Evolutionary conservation across 306 rosid species (phyloP), one percentile per base, ranked within the genome.

Genomic region (Alnus glutinosa): DNA sequence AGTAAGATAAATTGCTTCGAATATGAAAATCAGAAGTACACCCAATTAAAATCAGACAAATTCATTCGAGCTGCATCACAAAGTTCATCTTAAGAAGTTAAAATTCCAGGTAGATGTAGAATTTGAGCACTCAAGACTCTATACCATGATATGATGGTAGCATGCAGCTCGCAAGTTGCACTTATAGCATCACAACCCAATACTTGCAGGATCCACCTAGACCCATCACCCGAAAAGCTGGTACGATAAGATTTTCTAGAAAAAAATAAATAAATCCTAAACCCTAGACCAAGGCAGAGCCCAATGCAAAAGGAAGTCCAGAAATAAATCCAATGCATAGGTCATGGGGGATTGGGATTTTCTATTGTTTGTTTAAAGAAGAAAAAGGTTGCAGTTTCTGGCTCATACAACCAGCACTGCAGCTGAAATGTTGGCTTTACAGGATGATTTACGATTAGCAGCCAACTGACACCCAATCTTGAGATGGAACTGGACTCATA

Each of bases 1-100:
- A 63, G 52, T 79, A 30, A 73, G 83, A 59, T 68, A 68, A 18
- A 3, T 67, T 12, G 34, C 19, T 4, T 5, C 19, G 13, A 63
- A 63, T 32, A 5, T 34, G 70, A 63, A 63, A 2, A 63, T 32
- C 4, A 34, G n/a, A 32, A 63, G 10, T 13, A 32, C 10, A 63
- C 18, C 18, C 9, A 14, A 34, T 34, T 63, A 34, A 34, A 63
- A 12, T 49, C 32, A 36, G 14, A 15, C n/a, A 63, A 32, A 34
- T 63, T 63, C 9, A 63, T 32, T 13, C 34, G 70, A 63, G 44
- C 16, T 32, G 42, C 19, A 14, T 63, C 12, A 63, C 70, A 5
- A 63, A 34, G 70, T 63, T 63, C 46, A 12, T 36, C 69, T 32
- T 13, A 13, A 63, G 44, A 28, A 30, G 28, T 23, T 9, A 9